Conservation (phyloP, 768 basidiomycete genomes). For the Collybia nuda region DNA sequence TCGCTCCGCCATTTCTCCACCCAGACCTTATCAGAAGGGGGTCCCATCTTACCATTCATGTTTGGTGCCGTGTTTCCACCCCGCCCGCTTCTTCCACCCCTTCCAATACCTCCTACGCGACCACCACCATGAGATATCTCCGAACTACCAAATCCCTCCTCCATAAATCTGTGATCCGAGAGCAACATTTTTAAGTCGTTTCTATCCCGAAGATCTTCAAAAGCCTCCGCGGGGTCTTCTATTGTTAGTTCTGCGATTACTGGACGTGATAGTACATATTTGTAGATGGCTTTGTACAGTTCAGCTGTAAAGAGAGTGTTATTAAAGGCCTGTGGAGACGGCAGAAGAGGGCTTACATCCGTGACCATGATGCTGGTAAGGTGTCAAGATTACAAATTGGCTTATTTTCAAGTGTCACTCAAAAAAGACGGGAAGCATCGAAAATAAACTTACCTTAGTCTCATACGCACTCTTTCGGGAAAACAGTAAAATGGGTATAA, state of each 20-base stretch:
- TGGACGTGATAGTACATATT: slow-evolving; percentile 63
- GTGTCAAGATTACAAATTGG: slow-evolving; percentile 92
- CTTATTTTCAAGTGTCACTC: slow-evolving; percentile 35
- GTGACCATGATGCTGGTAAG: slow-evolving; percentile 87
- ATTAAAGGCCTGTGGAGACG: not conserved
- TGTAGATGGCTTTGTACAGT: slow-evolving; percentile 85
- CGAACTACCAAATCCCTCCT: slow-evolving; percentile 61
- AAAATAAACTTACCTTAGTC: slow-evolving; percentile 64
- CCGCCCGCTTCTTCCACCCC: slow-evolving; percentile 40
- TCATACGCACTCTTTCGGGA: slow-evolving; percentile 85
- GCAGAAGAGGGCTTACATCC: slow-evolving; percentile 64
- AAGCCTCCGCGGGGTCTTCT: slow-evolving; percentile 97
- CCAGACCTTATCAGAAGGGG: slow-evolving; percentile 78
- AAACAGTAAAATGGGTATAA: slow-evolving; percentile 96
- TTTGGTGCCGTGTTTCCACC: slow-evolving; percentile 15
- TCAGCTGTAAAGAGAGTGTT: slow-evolving; percentile 54
- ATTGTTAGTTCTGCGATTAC: slow-evolving; percentile 90
- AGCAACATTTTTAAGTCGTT: slow-evolving; percentile 85
- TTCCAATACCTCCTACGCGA: slow-evolving; percentile 43
- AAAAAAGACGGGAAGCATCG: not conserved
- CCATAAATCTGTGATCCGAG: slow-evolving; percentile 60
- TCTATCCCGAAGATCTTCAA: slow-evolving; percentile 94
- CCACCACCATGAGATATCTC: slow-evolving; percentile 50
- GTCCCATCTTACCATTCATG: slow-evolving; percentile 64
- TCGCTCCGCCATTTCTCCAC: slow-evolving; percentile 77